Base-by-base conservation (phyloP, 106 monocot genomes). In the Narthecium ossifragum region DNA sequence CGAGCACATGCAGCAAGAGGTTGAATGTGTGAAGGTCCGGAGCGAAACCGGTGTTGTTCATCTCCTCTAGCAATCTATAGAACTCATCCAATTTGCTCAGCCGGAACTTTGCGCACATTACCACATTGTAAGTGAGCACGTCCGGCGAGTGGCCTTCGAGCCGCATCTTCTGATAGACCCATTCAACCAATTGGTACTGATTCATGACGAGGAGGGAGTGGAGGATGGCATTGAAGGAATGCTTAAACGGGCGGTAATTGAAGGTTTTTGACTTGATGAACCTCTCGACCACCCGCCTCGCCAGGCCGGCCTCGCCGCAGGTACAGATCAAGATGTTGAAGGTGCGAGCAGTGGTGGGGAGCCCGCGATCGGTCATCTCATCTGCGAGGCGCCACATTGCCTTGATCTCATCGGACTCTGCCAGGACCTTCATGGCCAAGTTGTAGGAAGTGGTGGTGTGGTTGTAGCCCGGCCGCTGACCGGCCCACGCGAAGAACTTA, bases 21-120 rank as follows among this genome's bases (percentile, higher is more conserved):
- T 90, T 96, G 55, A 83, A 96, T 0, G 96, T 96, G 53, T 90
- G 78, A 0, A 90, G 49, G 62, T 96, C 96, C 0, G 86, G 90
- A 13, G 62, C 70, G 31, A 81, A 58, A 32, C 80, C 90, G 23
- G 76, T 77, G 58, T 49, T 66, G 2, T 66, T 75, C 90, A 96
- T 96, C 71, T 90, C 86, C 72, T 76, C 81, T 6, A 96, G 52
- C 38, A 96, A 28, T 38, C 73, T 61, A 57, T 96, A 86, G 54
- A 96, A 86, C 30, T 96, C 60, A 52, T 81, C 86, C 38, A 90
- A 46, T 65, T 96, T 96, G 1, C 86, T 80, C 62, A 96, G 57
- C 71, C 76, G 65, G 30, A 78, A 90, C 52, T 90, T 96, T 0
- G 96, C 86, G 37, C 80, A 68, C 76, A 96, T 51, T 12, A 96